Evolutionary conservation across 1,284 basidiomycete species (phyloP).

Genomic region (Apiotrichum laibachii): DNA sequence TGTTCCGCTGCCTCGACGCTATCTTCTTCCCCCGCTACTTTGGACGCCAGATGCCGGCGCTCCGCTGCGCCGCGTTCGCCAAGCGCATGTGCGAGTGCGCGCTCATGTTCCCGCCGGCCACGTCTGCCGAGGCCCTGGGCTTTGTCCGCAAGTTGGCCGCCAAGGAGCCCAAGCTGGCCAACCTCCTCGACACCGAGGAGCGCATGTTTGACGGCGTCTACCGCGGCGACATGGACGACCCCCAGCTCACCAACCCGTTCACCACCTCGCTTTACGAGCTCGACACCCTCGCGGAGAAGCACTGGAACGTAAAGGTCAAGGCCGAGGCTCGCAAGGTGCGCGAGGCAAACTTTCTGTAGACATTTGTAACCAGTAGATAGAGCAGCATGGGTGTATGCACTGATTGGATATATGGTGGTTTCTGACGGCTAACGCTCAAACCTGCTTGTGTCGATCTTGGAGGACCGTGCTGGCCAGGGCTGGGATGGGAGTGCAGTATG

Average conservation of each 20-base stretch:
- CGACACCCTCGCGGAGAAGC: constrained; percentile 38
- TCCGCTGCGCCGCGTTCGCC: constrained; percentile 82
- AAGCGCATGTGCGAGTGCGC: constrained; percentile 80
- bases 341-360: constrained; percentile 33
- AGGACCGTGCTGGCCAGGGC: no score
- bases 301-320: constrained; percentile 50
- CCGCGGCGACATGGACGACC: constrained; percentile 77
- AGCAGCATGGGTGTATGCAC: not conserved
- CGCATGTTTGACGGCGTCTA: constrained; percentile 75
- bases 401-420: no score
- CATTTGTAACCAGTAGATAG: not conserved
- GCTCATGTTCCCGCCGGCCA: constrained; percentile 71
- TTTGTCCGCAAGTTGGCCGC: constrained; percentile 70
- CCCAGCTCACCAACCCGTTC: constrained; percentile 61
- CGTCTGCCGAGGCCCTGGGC: constrained; percentile 65
- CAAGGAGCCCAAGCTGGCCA: constrained; percentile 76
- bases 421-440: no score
- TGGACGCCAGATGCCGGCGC: constrained; percentile 61
- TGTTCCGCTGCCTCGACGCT: constrained; percentile 79
- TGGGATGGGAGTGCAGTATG: no score
- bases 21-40: constrained; percentile 68
- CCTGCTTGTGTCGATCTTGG: not conserved
- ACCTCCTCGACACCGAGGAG: constrained; percentile 81
- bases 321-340: constrained; percentile 44
- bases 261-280: constrained; percentile 52